Percentiles rank a stretch among this genome's conserved stretches.
phyloP scores from a whole-genome alignment of 108 stramenopile species.

The Mediolabrus comicus region DNA sequence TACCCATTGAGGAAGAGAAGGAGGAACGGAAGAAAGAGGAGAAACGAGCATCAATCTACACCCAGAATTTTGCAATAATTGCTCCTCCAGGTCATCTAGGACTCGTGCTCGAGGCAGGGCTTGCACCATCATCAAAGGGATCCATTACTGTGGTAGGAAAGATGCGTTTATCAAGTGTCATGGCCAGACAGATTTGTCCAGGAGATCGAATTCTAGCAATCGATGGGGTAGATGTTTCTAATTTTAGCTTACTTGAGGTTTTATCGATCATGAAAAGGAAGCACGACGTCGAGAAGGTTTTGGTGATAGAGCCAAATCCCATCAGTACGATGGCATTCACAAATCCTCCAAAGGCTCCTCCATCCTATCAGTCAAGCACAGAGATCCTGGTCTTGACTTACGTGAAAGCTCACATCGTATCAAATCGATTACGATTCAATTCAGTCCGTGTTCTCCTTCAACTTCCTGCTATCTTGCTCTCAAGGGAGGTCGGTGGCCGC shows the following conservation, averaged over 20 bases:
- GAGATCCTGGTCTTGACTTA: background rate
- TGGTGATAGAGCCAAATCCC: conserved; percentile 48
- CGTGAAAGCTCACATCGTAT: background rate
- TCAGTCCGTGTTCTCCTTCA: background rate
- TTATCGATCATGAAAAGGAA: conserved; percentile 88
- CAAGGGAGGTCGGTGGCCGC: background rate
- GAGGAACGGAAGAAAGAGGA: background rate
- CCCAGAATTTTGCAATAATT: conserved; percentile 54
- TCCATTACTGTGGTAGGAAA: conserved; percentile 86
- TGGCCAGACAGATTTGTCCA: conserved; percentile 75
- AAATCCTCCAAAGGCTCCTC: background rate
- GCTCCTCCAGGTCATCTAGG: conserved; percentile 88
- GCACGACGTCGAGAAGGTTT: conserved; percentile 75
- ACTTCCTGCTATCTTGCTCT: background rate
- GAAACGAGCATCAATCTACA: background rate
- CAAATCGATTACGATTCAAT: background rate
- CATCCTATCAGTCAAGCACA: background rate
- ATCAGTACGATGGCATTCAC: background rate
- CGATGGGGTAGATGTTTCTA: conserved; percentile 87
- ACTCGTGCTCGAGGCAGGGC: conserved; percentile 57
- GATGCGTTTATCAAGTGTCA: conserved; percentile 74
- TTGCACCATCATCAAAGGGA: conserved; percentile 48
- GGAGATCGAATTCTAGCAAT: conserved; percentile 87
- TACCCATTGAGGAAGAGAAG: background rate
- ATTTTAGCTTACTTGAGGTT: conserved; percentile 87